Conservation (phyloP, 2,329 filamentous ascomycete genomes). For the Fusarium tanahbumbuense region DNA sequence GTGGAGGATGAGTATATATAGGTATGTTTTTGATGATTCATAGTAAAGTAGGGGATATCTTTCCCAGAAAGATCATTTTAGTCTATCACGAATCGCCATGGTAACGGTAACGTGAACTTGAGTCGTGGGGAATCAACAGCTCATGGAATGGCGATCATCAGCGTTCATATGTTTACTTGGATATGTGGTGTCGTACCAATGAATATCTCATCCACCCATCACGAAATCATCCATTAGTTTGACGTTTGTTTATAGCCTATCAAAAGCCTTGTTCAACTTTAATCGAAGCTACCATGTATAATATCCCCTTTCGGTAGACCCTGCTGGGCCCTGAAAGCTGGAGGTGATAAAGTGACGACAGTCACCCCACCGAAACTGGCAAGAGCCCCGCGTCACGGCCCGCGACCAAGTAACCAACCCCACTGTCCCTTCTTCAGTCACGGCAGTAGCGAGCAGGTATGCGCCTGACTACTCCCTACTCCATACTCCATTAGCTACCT, state of each 20-base stretch:
- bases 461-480: slow-evolving; percentile 22
- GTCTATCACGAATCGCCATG: background rate
- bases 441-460: slow-evolving; percentile 23
- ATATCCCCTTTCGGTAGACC: slow-evolving; percentile 17
- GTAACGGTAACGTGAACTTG: background rate
- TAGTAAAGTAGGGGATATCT: background rate
- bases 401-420: slow-evolving; percentile 29
- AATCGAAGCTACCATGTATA: slow-evolving; percentile 10
- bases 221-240: slow-evolving; percentile 15
- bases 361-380: slow-evolving; percentile 26
- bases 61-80: background rate
- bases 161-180: background rate
- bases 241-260: slow-evolving; percentile 22
- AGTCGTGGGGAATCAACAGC: background rate
- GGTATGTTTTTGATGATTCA: too few species aligned
- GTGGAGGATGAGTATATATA: background rate
- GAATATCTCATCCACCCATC: background rate
- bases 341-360: slow-evolving; percentile 31
- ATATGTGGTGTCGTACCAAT: background rate
- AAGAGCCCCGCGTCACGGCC: slow-evolving; percentile 35
- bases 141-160: background rate
- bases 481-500: slow-evolving; percentile 1
- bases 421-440: slow-evolving; percentile 18
- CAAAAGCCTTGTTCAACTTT: slow-evolving; percentile 22
- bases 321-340: background rate